Evolutionary conservation across 2,329 filamentous ascomycete genomes (phyloP).

Genomic region (Colletotrichum sidae): DNA sequence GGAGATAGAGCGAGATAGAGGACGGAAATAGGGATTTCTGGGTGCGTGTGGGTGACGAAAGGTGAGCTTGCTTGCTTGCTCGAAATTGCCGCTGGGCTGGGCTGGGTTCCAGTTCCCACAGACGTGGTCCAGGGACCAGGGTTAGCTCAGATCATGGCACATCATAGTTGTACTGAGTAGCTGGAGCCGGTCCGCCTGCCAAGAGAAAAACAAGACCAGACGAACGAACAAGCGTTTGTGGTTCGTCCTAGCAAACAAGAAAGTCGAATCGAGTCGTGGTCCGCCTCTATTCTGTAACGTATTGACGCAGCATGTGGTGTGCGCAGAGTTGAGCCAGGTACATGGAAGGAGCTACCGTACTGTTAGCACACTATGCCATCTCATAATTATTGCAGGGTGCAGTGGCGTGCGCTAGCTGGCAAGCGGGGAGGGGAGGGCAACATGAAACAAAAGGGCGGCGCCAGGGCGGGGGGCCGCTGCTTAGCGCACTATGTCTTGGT

Average conservation of each 20-base stretch:
- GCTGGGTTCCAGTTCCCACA: not conserved
- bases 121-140: not conserved
- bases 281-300: too few species aligned
- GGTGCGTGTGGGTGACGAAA: too few species aligned
- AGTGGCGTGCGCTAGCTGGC: conserved; percentile 35
- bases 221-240: too few species aligned
- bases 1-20: not conserved
- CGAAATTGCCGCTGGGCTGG: conserved; percentile 2
- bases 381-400: conserved; percentile 33
- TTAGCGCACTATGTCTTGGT: conserved; percentile 1
- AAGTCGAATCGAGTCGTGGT: not conserved
- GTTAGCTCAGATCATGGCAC: conserved; percentile 6
- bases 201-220: conserved; percentile 2
- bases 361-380: conserved; percentile 5
- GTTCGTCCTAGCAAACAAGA: not conserved
- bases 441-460: conserved; percentile 33
- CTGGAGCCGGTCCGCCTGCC: conserved; percentile 5
- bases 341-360: not conserved
- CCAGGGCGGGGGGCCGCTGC: conserved; percentile 12
- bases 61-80: too few species aligned
- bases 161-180: not conserved
- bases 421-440: conserved; percentile 32
- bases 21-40: not conserved
- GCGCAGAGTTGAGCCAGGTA: not conserved
- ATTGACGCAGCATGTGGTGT: not conserved